These are phyloP conservation scores for Fusarium dimerum DNA, from an alignment of 2,329 filamentous ascomycete genomes.

Conservation along the genomic window DNA sequence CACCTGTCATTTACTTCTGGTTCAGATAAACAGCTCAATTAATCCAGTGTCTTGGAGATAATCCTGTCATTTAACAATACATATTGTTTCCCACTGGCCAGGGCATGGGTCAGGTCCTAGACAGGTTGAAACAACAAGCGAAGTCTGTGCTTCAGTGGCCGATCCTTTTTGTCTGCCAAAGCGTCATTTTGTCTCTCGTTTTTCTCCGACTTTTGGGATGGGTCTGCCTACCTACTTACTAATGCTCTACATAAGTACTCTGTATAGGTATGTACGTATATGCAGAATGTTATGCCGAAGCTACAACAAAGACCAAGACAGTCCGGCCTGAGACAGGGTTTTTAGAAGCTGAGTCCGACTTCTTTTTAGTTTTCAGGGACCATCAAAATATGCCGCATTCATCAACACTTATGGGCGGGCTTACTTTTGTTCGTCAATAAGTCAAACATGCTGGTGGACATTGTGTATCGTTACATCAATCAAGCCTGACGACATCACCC, in stretches of 20 bases:
- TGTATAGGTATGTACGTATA: no score
- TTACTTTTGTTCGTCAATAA: not conserved
- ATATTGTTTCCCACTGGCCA: constrained; percentile 20
- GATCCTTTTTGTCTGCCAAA: constrained; percentile 16
- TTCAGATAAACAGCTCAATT: constrained; percentile 11
- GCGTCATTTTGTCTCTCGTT: constrained; percentile 9
- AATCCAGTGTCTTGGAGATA: not conserved
- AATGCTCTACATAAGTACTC: not conserved
- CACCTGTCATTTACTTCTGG: not conserved
- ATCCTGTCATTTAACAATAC: constrained; percentile 14
- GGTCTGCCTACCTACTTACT: not conserved
- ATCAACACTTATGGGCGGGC: no score
- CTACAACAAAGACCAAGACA: no score
- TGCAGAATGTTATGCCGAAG: no score
- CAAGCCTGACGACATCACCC: no score
- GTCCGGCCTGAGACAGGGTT: not conserved
- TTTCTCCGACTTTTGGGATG: constrained; percentile 12
- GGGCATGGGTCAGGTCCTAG: constrained; percentile 20
- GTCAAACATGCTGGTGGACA: no score
- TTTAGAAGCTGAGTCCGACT: not conserved
- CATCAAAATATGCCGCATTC: not conserved
- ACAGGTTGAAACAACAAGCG: constrained; percentile 26
- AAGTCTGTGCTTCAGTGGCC: constrained; percentile 15
- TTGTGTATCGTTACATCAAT: no score
- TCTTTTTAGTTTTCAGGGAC: constrained; percentile 12